These are phyloP conservation scores for Moniliella sp. DNA, from an alignment of 1,284 basidiomycete species.

Conservation along the genomic window DNA sequence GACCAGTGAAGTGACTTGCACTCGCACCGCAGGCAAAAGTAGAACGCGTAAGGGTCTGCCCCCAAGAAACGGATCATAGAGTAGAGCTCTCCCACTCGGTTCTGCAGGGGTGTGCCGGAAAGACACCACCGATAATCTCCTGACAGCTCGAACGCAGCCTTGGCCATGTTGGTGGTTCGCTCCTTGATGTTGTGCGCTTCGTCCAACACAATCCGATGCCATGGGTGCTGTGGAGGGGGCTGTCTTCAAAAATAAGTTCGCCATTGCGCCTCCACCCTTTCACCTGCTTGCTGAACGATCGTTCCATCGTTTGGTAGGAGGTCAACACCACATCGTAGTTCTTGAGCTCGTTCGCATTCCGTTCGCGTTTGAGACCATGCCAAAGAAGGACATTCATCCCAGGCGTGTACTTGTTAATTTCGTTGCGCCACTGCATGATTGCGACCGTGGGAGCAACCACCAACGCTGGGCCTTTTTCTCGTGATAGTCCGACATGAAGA, in stretches of 20 bases:
- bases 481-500: conserved; percentile 46
- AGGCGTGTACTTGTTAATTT: conserved; percentile 47
- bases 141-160: conserved; percentile 70
- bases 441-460: conserved; percentile 80
- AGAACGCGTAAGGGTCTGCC: conserved; percentile 15
- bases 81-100: conserved; percentile 80
- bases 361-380: conserved; percentile 53
- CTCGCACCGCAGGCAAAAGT: conserved; percentile 51
- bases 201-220: conserved; percentile 65
- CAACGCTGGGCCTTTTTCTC: conserved; percentile 53
- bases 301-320: conserved; percentile 55
- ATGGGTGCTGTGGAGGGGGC: conserved; percentile 64
- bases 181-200: conserved; percentile 87
- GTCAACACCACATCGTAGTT: conserved; percentile 57
- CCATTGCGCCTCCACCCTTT: conserved; percentile 72
- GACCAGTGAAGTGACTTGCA: conserved; percentile 78
- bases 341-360: conserved; percentile 47
- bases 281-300: conserved; percentile 75
- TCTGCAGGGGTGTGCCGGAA: conserved; percentile 71
- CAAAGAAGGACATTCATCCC: conserved; percentile 53
- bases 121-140: conserved; percentile 77
- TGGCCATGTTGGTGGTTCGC: conserved; percentile 78
- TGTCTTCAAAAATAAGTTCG: conserved; percentile 65
- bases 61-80: conserved; percentile 49
- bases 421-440: conserved; percentile 94